Evolutionary conservation across 805 yeast genomes (phyloP), one percentile per base, ranked within the genome.

Genomic region (Barnettozyma pratensis): DNA sequence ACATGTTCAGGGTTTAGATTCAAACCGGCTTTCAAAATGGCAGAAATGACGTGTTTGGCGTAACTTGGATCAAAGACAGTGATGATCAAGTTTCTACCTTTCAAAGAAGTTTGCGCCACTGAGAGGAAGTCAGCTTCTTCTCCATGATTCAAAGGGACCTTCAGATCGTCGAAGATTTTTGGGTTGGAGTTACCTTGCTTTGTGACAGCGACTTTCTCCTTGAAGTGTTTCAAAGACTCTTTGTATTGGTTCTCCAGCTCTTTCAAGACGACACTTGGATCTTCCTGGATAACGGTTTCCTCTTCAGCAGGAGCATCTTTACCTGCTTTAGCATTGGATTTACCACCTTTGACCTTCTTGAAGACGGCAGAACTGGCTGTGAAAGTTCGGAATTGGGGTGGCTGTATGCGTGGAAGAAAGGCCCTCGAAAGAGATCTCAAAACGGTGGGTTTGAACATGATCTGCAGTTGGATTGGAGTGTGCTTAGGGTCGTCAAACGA

Each of bases 21-120:
- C 62, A 87, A 68, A 8, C 79, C 77, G 0, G 91, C 73, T 1
- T 78, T 84, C 51, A 88, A 64, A 19, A 92, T 81, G 0, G 91
- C 75, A 45, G 89, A 81, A 30, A 85, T 75, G 30, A 92, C 77
- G 51, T 77, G 74, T 57, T 87, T 85, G 37, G 80, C 75, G 55
- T 87, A 76, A 45, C 74, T 75, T 6, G 96, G 96, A 60, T 92
- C 97, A 65, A 85, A 92, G 2, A 90, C 91, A 0, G 96, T 89
- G n/a, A 92, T 79, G 45, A 88, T 71, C 55, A 80, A 74, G 57
- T 87, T 76, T 29, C 75, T 71, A 6, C 92, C 94, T 55, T 84
- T 84, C 45, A 80, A 56, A 0, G 85, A 69, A 3, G 92, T 83
- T 52, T 83, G 83, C 1, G 96, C 96, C 30, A 88, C 67, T 31